Base-by-base conservation (phyloP, 805 yeast species). In the Naumovozyma castellii region DNA sequence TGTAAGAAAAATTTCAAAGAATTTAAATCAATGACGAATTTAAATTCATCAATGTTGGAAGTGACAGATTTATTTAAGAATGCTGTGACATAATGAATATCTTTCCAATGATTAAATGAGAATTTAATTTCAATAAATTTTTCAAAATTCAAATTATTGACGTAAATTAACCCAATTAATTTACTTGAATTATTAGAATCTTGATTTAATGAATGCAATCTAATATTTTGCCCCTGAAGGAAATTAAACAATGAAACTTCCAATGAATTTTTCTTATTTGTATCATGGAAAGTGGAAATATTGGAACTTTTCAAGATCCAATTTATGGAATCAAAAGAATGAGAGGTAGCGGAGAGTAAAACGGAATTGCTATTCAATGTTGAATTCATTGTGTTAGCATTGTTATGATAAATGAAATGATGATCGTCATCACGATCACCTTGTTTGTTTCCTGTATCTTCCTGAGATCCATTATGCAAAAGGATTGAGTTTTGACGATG, bases 31-130 rank as follows among this genome's bases (percentile, higher is more conserved):
- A 61, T 56, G 13, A 43, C 41, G 41, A 61, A 61, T 27, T 44
- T 45, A 34, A 61, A 61, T 36, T 56, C 57, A 48, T 61, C 66
- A 32, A 49, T 41, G 13, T 48, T 47, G 3, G 40, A 17, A 5
- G 53, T 52, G 12, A 60, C 43, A 18, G 61, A 53, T 34, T 48
- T 54, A 14, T 49, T 43, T 39, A 39, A 60, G 13, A 36, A 35
- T 2, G 63, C 62, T 10, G 49, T 45, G 12, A 54, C 49, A 35
- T 56, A 60, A 40, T 55, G 61, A 14, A 60, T 56, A 40, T 53
- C 55, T 17, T 45, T 46, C 66, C 66, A 61, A 19, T 47, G 40
- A 43, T 61, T 55, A 35, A 59, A 59, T 17, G 62, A 53, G 36
- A 56, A 55, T 42, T 61, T 61, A 38, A 60, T 42, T 43, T 59